phyloP scores from a whole-genome alignment of 2,329 filamentous ascomycete genomes.

The Colletotrichum sp. region DNA sequence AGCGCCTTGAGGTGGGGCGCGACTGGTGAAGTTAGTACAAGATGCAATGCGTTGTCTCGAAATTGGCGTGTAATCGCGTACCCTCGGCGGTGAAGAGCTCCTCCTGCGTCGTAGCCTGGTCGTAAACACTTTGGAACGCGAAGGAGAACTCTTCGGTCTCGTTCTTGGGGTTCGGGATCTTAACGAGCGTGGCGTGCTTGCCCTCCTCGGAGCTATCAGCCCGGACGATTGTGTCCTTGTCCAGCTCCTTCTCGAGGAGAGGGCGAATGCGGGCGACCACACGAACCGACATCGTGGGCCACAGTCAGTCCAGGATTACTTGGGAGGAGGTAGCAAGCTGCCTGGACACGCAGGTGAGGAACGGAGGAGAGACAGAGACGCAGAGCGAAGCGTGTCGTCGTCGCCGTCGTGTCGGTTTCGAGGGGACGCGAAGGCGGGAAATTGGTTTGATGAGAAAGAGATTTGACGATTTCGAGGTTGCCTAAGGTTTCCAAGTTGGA shows the following conservation, averaged over 20 bases:
- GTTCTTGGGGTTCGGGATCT: conserved; percentile 94
- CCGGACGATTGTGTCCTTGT: conserved; percentile 85
- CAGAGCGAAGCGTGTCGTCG: background rate
- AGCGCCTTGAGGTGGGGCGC: conserved; percentile 89
- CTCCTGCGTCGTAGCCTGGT: conserved; percentile 80
- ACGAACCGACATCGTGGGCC: conserved; percentile 67
- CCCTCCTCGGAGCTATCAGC: conserved; percentile 67
- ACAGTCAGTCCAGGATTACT: background rate
- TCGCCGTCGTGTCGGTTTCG: background rate
- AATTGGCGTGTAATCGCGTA: conserved; percentile 43
- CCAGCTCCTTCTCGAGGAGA: conserved; percentile 82
- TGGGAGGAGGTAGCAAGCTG: background rate
- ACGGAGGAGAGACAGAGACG: background rate
- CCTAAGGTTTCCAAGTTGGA: conserved; percentile 6
- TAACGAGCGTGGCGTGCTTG: conserved; percentile 72
- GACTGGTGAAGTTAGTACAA: conserved; percentile 56
- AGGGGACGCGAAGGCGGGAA: background rate
- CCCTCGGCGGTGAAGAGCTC: conserved; percentile 89
- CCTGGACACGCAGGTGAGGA: background rate
- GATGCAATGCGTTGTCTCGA: background rate
- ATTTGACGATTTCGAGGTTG: background rate
- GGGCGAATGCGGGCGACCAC: conserved; percentile 93
- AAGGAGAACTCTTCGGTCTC: conserved; percentile 91
- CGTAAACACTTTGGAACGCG: conserved; percentile 93
- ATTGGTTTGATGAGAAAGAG: background rate